Evolutionary conservation across 2,329 filamentous ascomycete genomes (phyloP), one percentile per base, ranked within the genome.

Genomic region (Penicillium frequentans): DNA sequence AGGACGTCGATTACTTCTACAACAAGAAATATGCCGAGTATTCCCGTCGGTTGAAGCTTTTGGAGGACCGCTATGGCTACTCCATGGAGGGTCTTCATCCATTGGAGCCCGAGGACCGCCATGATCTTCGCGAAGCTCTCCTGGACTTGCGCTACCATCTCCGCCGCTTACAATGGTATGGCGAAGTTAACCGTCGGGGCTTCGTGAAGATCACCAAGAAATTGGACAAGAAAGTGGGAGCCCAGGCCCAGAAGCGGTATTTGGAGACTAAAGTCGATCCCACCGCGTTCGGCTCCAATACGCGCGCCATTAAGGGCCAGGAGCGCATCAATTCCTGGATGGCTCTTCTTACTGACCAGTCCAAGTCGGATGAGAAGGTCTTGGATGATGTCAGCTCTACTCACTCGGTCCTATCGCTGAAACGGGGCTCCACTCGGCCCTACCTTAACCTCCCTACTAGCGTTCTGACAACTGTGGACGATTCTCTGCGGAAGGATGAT

Each of bases 141-240:
- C 84, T 98, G 31, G 95, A 99, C 75, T 82, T 98, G 58, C 86
- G 95, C 56, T 89, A 88, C 52, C 90, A 96, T 71, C 78, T 98
- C 64, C 85, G 95, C 58, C 98, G 98, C 69, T 81, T 99, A 52
- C 90, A 96, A 74, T 98, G 93, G 93, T 99, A 98, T 72, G 93
- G 93, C 49, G 93, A 98, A 77, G 93, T 98, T 69, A 99, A 99
- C 74, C 86, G 93, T 52, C 84, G 91, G 62, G 95, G 95, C 2
- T 99, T 99, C 70, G 86, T 96, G 73, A 99, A 99, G 79, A 99
- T 99, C 74, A 96, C 95, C 51, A 99, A 99, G 81, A 99, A 99
- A 77, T 81, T 97, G 46, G 95, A 99, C 77, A 99, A 99, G 79
- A 97, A 96, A 78, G 85, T 97, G 3, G 83, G 85, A 46, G 85